Evolutionary conservation across 768 basidiomycete species (phyloP).

Genomic region (Tulasnella sp.): DNA sequence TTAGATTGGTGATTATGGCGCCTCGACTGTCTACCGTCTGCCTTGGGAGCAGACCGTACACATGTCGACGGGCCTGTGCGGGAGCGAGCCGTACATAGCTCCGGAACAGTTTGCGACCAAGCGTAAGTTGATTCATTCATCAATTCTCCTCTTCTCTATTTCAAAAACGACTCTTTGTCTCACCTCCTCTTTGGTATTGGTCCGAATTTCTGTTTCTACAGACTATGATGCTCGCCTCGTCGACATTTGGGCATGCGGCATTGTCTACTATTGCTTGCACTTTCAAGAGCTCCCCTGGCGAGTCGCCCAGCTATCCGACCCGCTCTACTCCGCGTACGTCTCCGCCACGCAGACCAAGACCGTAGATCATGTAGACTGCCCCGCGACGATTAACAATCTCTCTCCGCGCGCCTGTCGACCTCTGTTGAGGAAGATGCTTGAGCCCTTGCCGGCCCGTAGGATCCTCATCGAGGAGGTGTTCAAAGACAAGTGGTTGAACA

Average conservation of each 20-base stretch:
- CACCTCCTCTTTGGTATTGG: conserved; percentile 20
- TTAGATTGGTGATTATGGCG: conserved; percentile 96
- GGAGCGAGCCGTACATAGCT: conserved; percentile 97
- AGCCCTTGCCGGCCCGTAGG: conserved; percentile 77
- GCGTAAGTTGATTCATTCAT: conserved; percentile 51
- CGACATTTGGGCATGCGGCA: conserved; percentile 93
- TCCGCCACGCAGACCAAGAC: conserved; percentile 19
- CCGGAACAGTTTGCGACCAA: conserved; percentile 95
- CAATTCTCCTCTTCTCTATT: conserved; percentile 25
- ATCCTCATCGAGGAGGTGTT: conserved; percentile 71
- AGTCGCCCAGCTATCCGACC: conserved; percentile 73
- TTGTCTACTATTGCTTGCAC: conserved; percentile 97
- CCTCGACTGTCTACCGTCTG: conserved; percentile 95
- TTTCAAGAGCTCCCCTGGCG: conserved; percentile 99
- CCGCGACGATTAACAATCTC: conserved; percentile 72
- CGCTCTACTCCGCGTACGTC: conserved; percentile 69
- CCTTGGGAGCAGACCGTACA: conserved; percentile 98
- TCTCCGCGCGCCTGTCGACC: conserved; percentile 74
- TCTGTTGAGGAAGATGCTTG: conserved; percentile 85
- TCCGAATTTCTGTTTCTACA: conserved; percentile 26
- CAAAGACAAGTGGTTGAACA: conserved; percentile 63
- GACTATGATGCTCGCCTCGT: conserved; percentile 96
- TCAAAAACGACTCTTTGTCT: conserved; percentile 30
- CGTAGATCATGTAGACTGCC: conserved; percentile 20
- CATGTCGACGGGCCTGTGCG: conserved; percentile 93